These are phyloP conservation scores for Eucalyptus polyanthemos DNA, from an alignment of 345 rosid species.

Conservation along the genomic window DNA sequence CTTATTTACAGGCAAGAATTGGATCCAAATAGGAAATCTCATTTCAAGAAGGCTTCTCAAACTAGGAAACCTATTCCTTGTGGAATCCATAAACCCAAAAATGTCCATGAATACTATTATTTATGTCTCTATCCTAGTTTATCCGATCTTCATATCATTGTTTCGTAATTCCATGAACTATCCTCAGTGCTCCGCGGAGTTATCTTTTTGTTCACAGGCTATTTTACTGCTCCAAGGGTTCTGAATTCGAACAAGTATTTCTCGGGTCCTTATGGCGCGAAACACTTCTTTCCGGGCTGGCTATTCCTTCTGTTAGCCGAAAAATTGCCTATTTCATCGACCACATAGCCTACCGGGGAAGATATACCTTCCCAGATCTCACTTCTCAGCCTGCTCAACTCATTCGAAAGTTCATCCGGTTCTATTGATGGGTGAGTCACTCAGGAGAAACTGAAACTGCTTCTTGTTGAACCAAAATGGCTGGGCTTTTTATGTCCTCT, in stretches of 20 bases:
- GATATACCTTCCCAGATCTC: conserved; percentile 51
- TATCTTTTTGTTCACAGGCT: conserved; percentile 29
- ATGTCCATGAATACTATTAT: background rate
- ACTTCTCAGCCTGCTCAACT: conserved; percentile 56
- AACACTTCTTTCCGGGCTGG: background rate
- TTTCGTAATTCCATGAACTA: background rate
- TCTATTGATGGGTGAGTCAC: conserved; percentile 46
- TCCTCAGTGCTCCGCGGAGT: background rate
- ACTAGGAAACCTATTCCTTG: background rate
- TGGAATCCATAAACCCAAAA: background rate
- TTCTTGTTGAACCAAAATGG: background rate
- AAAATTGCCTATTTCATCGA: conserved; percentile 95
- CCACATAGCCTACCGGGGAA: conserved; percentile 83
- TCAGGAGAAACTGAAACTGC: background rate
- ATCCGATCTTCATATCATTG: background rate
- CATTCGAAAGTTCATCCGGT: conserved; percentile 65
- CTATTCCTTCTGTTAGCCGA: background rate
- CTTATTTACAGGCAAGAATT: no score
- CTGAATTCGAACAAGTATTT: conserved; percentile 52
- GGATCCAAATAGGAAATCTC: no score
- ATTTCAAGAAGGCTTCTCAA: no score
- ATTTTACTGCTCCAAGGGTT: conserved; percentile 82
- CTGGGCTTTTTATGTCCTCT: background rate
- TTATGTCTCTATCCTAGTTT: background rate
- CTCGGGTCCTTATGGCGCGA: conserved; percentile 76